phyloP scores from a whole-genome alignment of 2,329 filamentous ascomycete species.

The Aurifilum marmelostoma region DNA sequence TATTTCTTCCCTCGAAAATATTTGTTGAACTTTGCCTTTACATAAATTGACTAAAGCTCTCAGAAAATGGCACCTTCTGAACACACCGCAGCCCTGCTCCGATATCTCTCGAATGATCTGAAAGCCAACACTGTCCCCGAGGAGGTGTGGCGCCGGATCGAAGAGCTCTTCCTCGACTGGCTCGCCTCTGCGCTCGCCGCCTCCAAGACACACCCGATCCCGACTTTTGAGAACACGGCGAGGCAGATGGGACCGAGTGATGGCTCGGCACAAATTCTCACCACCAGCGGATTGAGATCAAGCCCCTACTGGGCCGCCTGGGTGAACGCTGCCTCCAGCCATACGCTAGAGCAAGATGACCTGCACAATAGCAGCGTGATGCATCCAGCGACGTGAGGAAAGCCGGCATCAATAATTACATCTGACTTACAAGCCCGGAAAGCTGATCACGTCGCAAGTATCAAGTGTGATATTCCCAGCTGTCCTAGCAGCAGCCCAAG shows the following conservation, averaged over 20 bases:
- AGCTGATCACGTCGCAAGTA: background rate
- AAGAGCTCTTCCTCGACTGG: constrained; percentile 19
- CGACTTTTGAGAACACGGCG: background rate
- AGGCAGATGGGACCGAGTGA: constrained; percentile 11
- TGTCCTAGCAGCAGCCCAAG: constrained; percentile 16
- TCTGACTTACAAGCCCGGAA: background rate
- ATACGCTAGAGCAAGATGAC: constrained; percentile 18
- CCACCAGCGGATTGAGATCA: background rate
- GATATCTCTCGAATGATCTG: background rate
- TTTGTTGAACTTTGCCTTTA: no score
- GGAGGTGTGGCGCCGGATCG: constrained; percentile 14
- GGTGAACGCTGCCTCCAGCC: constrained; percentile 15
- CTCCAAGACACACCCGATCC: constrained; percentile 6
- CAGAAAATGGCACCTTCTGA: constrained; percentile 9
- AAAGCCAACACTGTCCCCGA: background rate
- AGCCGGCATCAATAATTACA: background rate
- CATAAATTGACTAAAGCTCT: background rate
- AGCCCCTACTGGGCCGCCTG: constrained; percentile 19
- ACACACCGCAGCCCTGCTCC: constrained; percentile 12
- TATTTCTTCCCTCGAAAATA: no score
- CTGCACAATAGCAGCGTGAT: constrained; percentile 16
- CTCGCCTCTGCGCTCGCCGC: constrained; percentile 6
- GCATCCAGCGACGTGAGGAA: constrained; percentile 14
- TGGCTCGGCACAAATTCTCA: constrained; percentile 7
- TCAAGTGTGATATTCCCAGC: constrained; percentile 15